phyloP scores from a whole-genome alignment of 352 stramenopile genomes.

The Phytophthora nicotianae region DNA sequence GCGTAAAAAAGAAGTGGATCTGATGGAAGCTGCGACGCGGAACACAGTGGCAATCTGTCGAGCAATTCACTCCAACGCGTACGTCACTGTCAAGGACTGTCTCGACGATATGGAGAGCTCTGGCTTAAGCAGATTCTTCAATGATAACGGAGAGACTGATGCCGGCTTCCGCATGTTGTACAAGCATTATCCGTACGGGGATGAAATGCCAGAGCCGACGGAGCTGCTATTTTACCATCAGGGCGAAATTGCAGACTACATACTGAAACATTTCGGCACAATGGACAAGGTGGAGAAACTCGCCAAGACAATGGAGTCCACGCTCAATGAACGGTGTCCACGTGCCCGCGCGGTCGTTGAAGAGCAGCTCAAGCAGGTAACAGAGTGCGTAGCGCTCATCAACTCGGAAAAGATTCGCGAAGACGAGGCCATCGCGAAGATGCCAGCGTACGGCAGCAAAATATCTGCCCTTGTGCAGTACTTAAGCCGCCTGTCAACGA shows the following conservation, averaged over 20 bases:
- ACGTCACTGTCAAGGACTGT: constrained; percentile 52
- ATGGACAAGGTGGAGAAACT: constrained; percentile 46
- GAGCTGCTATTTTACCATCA: constrained; percentile 68
- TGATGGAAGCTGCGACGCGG: constrained; percentile 63
- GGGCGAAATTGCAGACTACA: constrained; percentile 71
- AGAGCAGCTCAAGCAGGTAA: constrained; percentile 55
- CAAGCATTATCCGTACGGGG: constrained; percentile 51
- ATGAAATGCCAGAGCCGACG: constrained; percentile 54
- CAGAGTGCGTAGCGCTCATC: constrained; percentile 56
- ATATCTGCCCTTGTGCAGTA: constrained; percentile 75
- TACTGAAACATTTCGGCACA: constrained; percentile 62
- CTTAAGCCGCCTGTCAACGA: constrained; percentile 47
- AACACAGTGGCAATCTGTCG: constrained; percentile 68
- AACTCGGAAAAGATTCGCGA: constrained; percentile 19
- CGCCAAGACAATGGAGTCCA: constrained; percentile 59
- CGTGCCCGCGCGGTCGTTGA: constrained; percentile 47
- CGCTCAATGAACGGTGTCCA: constrained; percentile 64
- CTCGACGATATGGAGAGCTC: constrained; percentile 56
- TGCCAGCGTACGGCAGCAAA: constrained; percentile 74
- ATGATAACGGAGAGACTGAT: constrained; percentile 49
- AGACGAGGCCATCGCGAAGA: constrained; percentile 30
- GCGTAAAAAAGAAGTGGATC: constrained; percentile 55
- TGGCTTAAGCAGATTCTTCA: constrained; percentile 54
- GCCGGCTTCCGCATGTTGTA: constrained; percentile 73
- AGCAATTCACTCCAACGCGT: constrained; percentile 52